These are phyloP conservation scores for Xanthoparmelia taractica DNA, from an alignment of 495 filamentous ascomycete genomes.

Conservation along the genomic window DNA sequence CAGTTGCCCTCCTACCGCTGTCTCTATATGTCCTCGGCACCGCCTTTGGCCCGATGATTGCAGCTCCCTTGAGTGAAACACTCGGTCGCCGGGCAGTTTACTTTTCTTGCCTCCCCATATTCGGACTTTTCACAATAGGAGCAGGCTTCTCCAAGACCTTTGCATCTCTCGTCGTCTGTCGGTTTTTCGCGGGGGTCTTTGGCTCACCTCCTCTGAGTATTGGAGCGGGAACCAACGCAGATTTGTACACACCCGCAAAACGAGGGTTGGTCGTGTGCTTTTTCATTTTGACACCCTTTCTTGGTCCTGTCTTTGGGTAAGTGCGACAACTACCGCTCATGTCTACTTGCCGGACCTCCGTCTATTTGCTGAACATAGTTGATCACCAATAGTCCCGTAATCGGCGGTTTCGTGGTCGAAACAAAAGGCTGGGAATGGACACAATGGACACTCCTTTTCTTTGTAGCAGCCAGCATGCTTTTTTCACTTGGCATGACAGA, in stretches of 20 bases:
- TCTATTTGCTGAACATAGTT: neutral
- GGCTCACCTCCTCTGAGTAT: neutral
- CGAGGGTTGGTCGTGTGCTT: neutral
- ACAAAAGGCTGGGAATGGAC: neutral
- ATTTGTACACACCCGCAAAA: neutral
- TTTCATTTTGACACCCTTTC: neutral
- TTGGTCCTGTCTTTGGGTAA: neutral
- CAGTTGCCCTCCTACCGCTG: no score
- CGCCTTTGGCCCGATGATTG: no score
- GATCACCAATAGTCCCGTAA: neutral
- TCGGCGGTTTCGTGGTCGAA: no score
- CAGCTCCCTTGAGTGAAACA: no score
- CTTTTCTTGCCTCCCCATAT: no score
- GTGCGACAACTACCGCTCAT: neutral
- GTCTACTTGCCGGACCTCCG: neutral
- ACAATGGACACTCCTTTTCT: neutral
- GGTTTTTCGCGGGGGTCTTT: neutral
- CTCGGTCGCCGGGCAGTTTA: no score
- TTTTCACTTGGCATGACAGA: neutral
- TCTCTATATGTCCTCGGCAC: no score
- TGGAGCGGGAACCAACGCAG: no score
- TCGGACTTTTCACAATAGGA: no score
- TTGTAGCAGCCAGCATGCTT: no score
- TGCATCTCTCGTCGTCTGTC: neutral
- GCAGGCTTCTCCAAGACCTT: no score